These are phyloP conservation scores for Toxicodendron radicans DNA, from an alignment of 345 rosid species.

Conservation along the genomic window DNA sequence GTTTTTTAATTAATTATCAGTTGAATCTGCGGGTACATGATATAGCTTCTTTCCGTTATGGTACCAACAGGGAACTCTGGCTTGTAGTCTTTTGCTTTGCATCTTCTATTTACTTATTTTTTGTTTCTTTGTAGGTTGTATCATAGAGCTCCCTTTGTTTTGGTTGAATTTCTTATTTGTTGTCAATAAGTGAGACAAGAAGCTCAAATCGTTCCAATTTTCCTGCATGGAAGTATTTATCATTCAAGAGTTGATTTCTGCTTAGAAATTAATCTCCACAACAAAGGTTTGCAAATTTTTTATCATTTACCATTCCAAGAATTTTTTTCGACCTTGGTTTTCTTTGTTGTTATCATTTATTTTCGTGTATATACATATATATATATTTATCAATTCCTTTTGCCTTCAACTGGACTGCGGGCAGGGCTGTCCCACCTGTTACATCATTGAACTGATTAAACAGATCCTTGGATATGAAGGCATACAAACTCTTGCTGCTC, in stretches of 20 bases:
- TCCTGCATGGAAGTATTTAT: background rate
- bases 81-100: constrained; percentile 2
- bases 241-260: background rate
- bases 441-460: background rate
- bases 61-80: background rate
- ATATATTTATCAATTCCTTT: too few species aligned
- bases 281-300: constrained; percentile 6
- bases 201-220: background rate
- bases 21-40: constrained; percentile 22
- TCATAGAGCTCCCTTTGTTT: background rate
- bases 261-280: background rate
- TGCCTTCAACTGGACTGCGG: constrained; percentile 11
- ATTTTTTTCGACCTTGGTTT: background rate
- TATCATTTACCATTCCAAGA: background rate
- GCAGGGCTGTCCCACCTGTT: background rate
- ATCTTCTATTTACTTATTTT: background rate
- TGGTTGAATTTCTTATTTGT: constrained; percentile 9
- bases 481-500: constrained; percentile 1
- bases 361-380: background rate
- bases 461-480: constrained; percentile 10
- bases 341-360: background rate
- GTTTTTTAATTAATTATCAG: background rate
- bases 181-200: background rate
- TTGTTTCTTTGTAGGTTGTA: constrained; percentile 1
- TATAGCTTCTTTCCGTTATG: constrained; percentile 1